Evolutionary conservation across 768 basidiomycete species (phyloP).

Genomic region (Cyclocybe cylindracea): DNA sequence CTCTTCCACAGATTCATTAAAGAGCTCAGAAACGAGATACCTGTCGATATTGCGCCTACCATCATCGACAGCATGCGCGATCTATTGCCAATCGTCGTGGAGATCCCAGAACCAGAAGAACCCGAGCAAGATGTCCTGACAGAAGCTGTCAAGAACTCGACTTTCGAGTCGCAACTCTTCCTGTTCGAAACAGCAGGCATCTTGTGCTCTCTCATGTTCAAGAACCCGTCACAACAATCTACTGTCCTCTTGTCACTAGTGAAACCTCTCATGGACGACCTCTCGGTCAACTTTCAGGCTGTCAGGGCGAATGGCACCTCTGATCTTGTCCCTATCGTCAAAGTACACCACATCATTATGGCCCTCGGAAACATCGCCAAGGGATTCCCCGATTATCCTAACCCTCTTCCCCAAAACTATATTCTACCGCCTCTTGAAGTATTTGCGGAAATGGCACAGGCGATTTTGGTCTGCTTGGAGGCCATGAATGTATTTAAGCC

Average conservation of each 20-base stretch:
- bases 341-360: constrained; percentile 91
- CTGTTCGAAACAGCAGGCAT: constrained; percentile 91
- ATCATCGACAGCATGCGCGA: constrained; percentile 79
- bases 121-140: constrained; percentile 70
- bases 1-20: constrained; percentile 92
- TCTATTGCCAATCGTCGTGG: constrained; percentile 71
- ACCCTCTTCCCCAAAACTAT: constrained; percentile 63
- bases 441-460: constrained; percentile 84
- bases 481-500: constrained; percentile 85
- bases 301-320: constrained; percentile 54
- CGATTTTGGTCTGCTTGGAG: constrained; percentile 83
- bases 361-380: constrained; percentile 94
- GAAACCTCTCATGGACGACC: constrained; percentile 77
- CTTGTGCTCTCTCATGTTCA: constrained; percentile 76
- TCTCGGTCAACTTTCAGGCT: constrained; percentile 58
- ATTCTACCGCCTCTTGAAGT: constrained; percentile 72
- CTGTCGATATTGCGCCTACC: constrained; percentile 64
- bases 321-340: constrained; percentile 79
- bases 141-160: constrained; percentile 76
- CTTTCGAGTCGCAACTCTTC: constrained; percentile 91
- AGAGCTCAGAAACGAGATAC: constrained; percentile 78
- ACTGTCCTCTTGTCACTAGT: constrained; percentile 74
- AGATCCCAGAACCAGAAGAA: constrained; percentile 77
- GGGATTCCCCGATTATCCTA: constrained; percentile 92
- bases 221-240: constrained; percentile 66